Evolutionary conservation across 441 rosid species (phyloP), one percentile per base, ranked within the genome.

Genomic region (Populus trichocarpa): DNA sequence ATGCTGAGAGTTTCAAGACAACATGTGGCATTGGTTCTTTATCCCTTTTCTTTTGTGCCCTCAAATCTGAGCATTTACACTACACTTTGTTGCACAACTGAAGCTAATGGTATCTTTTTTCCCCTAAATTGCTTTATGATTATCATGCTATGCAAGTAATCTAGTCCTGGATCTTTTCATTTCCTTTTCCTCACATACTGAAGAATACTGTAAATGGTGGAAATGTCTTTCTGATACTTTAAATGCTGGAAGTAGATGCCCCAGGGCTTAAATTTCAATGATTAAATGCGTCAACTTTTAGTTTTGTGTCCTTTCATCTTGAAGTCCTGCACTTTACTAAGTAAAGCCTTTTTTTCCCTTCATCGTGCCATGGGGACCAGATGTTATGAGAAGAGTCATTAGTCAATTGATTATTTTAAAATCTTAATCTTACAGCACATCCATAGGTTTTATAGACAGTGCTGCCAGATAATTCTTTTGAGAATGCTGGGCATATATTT

Each of bases 391-490:
- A 18, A 10, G 30, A 7, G 23, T 3, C 76, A 63, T 22, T 30
- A 35, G 36, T 36, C n/a, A 6, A 68, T n/a, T 36, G 33, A 69
- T 13, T 53, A 36, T 30, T n/a, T 70, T 70, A 28, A 28, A 25
- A 18, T 69, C 73, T 36, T 16, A 25, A 18, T 69, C 73, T 36
- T 16, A 18, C 23, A 38, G 36, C 38, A 36, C 69, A 12, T 65
- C 38, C 61, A 53, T 14, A 16, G 25, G 36, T 8, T 8, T 16
- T 16, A 46, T 30, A 30, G 77, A 84, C 85, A n/a, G 73, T 50
- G 25, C 20, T 65, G 13, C 35, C 7, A 3, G 23, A 22, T 61
- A 22, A 63, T 14, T 65, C 76, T 85, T 83, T 89, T 23, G 69
- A 36, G 69, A 63, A 13, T 16, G 57, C 32, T 66, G 18, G 12